A percentile compares a stretch with the other conserved stretches of the same genome.
Evolutionary conservation across 345 rosid species (phyloP).

Genomic region (Orychophragmus violaceus): DNA sequence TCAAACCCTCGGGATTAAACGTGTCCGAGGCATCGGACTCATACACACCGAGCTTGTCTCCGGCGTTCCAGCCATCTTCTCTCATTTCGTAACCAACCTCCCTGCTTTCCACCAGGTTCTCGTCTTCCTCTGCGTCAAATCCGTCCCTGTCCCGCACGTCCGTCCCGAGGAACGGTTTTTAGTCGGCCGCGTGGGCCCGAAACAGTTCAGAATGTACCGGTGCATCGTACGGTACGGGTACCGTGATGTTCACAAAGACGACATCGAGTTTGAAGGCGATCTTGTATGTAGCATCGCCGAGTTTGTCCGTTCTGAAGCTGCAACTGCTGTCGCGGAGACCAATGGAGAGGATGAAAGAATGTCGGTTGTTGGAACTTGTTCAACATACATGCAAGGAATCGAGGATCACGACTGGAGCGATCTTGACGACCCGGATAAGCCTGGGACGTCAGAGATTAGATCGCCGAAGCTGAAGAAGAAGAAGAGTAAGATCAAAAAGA

Average conservation of each 20-base stretch:
- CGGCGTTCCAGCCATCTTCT: slow-evolving; percentile 94
- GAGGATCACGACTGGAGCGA: slow-evolving; percentile 35
- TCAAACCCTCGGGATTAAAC: slow-evolving; percentile 78
- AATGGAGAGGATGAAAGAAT: slow-evolving; percentile 40
- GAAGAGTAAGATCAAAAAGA: slow-evolving; percentile 45
- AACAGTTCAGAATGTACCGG: slow-evolving; percentile 69
- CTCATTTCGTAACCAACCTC: slow-evolving; percentile 94
- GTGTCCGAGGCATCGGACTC: slow-evolving; percentile 86
- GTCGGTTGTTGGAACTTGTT: slow-evolving; percentile 81
- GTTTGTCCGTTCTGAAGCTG: slow-evolving; percentile 55
- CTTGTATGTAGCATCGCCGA: slow-evolving; percentile 88
- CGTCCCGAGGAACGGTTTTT: slow-evolving; percentile 81
- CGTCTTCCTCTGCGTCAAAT: slow-evolving; percentile 87
- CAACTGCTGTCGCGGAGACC: slow-evolving; percentile 7
- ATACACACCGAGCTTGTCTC: slow-evolving; percentile 89
- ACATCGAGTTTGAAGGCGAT: slow-evolving; percentile 81
- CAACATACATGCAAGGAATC: slow-evolving; percentile 52
- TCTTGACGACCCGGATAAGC: slow-evolving; percentile 26
- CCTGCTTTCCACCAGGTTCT: slow-evolving; percentile 96
- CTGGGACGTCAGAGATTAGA: slow-evolving; percentile 62
- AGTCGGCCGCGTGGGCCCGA: slow-evolving; percentile 73
- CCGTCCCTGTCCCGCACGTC: slow-evolving; percentile 95
- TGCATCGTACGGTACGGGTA: slow-evolving; percentile 95
- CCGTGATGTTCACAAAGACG: slow-evolving; percentile 86
- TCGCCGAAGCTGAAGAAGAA: slow-evolving; percentile 51